These are phyloP conservation scores for Strobilomyces confusus DNA, from an alignment of 768 basidiomycete species.

Conservation along the genomic window DNA sequence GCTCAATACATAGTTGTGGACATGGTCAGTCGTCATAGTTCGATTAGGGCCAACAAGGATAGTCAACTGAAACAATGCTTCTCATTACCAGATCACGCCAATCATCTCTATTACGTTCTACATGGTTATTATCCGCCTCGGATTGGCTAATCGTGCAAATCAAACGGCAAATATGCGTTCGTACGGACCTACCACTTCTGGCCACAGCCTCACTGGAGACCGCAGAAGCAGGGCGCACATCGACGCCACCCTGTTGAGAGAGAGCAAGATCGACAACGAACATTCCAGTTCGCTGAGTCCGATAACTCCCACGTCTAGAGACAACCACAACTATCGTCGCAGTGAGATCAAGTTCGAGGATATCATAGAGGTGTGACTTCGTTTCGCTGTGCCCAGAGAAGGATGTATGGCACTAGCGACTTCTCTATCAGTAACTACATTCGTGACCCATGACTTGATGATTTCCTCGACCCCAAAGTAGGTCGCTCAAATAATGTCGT, in stretches of 20 bases:
- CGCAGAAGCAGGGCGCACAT: conserved; percentile 3
- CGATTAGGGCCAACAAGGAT: background rate
- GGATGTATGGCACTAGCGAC: background rate
- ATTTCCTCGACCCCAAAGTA: background rate
- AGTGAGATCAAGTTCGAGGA: background rate
- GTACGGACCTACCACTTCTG: background rate
- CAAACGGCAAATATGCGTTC: background rate
- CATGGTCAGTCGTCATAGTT: conserved; percentile 24
- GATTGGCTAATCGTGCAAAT: conserved; percentile 7
- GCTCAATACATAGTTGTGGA: conserved; percentile 35
- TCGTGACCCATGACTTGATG: no score
- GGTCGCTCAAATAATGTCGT: background rate
- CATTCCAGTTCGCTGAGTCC: background rate
- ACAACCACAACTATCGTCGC: background rate
- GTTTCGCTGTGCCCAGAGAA: background rate
- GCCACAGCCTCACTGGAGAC: background rate
- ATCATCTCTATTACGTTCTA: conserved; percentile 42
- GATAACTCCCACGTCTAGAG: background rate
- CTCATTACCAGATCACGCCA: conserved; percentile 31
- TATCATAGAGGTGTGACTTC: background rate
- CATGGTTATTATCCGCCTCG: conserved; percentile 41
- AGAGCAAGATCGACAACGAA: background rate
- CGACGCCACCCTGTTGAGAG: background rate
- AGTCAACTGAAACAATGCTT: background rate
- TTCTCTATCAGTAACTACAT: background rate